Conservation (phyloP, 768 basidiomycete species). For the Suillus sp. region DNA sequence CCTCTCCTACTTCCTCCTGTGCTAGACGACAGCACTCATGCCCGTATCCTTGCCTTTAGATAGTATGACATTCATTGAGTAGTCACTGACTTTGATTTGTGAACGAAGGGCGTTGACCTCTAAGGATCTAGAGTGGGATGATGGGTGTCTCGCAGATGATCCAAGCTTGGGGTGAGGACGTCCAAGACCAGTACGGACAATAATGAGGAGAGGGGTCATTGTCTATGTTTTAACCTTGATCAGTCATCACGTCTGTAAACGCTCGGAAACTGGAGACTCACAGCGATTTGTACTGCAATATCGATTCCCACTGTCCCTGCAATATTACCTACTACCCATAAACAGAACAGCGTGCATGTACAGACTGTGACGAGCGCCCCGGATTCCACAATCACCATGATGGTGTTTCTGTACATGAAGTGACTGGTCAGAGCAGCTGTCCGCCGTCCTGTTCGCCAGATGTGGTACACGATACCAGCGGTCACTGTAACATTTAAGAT, state of each 20-base stretch:
- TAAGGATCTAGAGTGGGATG: background rate
- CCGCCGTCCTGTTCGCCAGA: background rate
- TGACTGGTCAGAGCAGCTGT: background rate
- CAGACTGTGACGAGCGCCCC: background rate
- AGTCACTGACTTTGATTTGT: background rate
- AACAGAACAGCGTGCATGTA: background rate
- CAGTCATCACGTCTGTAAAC: background rate
- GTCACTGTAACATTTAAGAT: background rate
- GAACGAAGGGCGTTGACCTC: background rate
- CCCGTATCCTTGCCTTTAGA: background rate
- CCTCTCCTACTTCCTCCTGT: background rate
- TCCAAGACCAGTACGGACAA: background rate
- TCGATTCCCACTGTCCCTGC: background rate
- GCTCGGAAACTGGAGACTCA: background rate
- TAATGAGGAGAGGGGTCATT: background rate
- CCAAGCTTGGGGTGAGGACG: background rate
- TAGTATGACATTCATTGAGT: background rate
- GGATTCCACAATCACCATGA: background rate
- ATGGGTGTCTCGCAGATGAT: background rate
- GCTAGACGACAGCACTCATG: background rate
- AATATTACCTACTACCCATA: background rate
- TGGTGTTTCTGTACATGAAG: background rate
- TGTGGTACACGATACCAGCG: background rate
- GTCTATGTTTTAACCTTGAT: background rate
- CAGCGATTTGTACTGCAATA: background rate